Conservation (phyloP, 768 basidiomycete genomes). For the Rhodotorula kratochvilovae region DNA sequence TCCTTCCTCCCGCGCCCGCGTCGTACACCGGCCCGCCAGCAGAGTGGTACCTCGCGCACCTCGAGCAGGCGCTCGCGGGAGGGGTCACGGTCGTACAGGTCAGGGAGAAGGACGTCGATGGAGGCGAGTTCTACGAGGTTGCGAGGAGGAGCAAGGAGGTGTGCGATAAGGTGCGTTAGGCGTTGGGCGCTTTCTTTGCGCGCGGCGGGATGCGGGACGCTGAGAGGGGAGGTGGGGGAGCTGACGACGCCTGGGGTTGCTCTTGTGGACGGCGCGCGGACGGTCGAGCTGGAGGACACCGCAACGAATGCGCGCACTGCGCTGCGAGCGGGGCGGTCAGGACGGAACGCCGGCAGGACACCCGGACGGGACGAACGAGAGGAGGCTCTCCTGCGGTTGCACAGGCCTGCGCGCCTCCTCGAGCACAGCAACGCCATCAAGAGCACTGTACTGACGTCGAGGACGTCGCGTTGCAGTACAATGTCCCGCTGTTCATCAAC, state of each 20-base stretch:
- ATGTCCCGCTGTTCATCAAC: slow-evolving; percentile 79
- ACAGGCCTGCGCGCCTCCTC: too few species aligned
- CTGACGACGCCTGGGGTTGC: background rate
- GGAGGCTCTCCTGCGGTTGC: too few species aligned
- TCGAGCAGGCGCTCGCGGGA: slow-evolving; percentile 77
- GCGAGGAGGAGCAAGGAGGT: slow-evolving; percentile 65
- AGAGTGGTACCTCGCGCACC: slow-evolving; percentile 64
- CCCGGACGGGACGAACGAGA: too few species aligned
- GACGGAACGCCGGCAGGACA: too few species aligned
- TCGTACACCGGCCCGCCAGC: background rate
- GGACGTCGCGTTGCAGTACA: too few species aligned
- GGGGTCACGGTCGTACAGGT: slow-evolving; percentile 81
- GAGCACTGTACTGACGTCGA: too few species aligned
- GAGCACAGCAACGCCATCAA: too few species aligned
- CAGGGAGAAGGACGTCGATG: slow-evolving; percentile 71
- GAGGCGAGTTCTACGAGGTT: slow-evolving; percentile 75
- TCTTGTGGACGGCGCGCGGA: too few species aligned
- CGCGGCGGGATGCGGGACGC: background rate
- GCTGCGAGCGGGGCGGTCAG: too few species aligned
- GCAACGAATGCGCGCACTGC: too few species aligned
- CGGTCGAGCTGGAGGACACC: too few species aligned
- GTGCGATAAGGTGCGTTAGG: slow-evolving; percentile 57
- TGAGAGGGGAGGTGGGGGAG: background rate
- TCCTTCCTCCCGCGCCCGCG: slow-evolving; percentile 60
- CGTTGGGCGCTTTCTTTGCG: background rate